These are phyloP conservation scores for Solanum sitiens DNA, from an alignment of 257 asterid genomes.

Conservation along the genomic window DNA sequence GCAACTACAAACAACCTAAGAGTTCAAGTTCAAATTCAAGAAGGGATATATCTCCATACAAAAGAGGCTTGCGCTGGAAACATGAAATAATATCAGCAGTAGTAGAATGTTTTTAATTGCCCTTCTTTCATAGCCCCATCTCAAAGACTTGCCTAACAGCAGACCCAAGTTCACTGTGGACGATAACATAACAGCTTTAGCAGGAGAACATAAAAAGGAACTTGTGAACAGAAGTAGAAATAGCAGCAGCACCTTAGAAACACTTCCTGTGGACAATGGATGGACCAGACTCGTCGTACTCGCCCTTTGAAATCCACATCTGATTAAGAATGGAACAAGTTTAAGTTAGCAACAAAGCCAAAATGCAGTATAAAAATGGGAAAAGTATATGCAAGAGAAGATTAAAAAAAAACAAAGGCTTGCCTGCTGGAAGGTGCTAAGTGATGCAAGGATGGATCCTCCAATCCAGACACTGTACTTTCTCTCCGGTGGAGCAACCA, in stretches of 20 bases:
- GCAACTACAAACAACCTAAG: background rate
- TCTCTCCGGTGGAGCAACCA: background rate
- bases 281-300: constrained; percentile 3
- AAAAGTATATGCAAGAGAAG: background rate
- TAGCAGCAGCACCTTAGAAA: background rate
- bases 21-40: background rate
- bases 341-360: background rate
- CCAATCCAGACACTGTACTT: constrained; percentile 3
- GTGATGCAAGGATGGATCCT: constrained; percentile 3
- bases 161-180: background rate
- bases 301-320: constrained; percentile 2
- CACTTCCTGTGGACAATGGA: constrained; percentile 5
- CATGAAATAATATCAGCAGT: background rate
- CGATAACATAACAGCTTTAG: background rate
- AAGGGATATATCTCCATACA: background rate
- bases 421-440: constrained; percentile 1
- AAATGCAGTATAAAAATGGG: background rate
- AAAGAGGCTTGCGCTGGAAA: background rate
- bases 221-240: background rate
- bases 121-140: background rate
- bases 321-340: background rate
- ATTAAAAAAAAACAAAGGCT: background rate
- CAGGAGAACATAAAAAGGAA: background rate
- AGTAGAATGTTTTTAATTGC: background rate
- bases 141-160: background rate